Conservation (phyloP, 2,329 filamentous ascomycete species). For the Colletotrichum lentis region DNA sequence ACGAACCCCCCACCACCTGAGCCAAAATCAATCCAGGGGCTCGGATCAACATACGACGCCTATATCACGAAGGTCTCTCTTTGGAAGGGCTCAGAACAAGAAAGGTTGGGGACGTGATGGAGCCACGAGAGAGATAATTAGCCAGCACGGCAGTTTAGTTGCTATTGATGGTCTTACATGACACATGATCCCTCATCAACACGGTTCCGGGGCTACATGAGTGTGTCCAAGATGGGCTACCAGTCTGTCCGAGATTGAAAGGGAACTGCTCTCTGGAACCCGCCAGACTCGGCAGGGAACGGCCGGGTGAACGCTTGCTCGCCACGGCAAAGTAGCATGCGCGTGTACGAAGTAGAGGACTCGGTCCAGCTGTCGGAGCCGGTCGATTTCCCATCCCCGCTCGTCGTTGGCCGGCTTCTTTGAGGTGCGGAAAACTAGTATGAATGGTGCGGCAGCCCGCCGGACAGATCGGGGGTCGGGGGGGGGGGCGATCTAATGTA, state of each 20-base stretch:
- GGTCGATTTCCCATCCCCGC: not conserved
- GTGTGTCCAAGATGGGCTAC: not conserved
- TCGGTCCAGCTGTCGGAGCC: not conserved
- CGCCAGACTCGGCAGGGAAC: slow-evolving; percentile 2
- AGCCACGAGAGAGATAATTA: not conserved
- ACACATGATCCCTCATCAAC: slow-evolving; percentile 7
- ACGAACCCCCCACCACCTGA: slow-evolving; percentile 21
- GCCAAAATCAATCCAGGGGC: slow-evolving; percentile 23
- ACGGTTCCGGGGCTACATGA: not conserved
- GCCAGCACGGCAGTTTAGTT: not conserved
- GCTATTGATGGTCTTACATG: not conserved
- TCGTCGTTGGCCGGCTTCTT: not conserved
- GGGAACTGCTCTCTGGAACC: slow-evolving; percentile 9
- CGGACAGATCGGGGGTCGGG: too few relatives aligned
- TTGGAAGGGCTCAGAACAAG: not conserved
- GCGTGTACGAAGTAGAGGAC: not conserved
- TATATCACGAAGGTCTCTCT: not conserved
- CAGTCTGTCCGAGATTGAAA: slow-evolving; percentile 12
- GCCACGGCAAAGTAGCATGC: not conserved
- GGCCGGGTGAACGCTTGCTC: not conserved
- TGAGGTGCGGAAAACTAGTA: not conserved
- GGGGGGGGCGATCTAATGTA: slow-evolving; percentile 14
- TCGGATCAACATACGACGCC: slow-evolving; percentile 6
- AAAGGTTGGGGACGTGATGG: slow-evolving; percentile 14
- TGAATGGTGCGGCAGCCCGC: too few relatives aligned